Evolutionary conservation across 148 eudicot species (phyloP).

Genomic region (Drosera capensis): DNA sequence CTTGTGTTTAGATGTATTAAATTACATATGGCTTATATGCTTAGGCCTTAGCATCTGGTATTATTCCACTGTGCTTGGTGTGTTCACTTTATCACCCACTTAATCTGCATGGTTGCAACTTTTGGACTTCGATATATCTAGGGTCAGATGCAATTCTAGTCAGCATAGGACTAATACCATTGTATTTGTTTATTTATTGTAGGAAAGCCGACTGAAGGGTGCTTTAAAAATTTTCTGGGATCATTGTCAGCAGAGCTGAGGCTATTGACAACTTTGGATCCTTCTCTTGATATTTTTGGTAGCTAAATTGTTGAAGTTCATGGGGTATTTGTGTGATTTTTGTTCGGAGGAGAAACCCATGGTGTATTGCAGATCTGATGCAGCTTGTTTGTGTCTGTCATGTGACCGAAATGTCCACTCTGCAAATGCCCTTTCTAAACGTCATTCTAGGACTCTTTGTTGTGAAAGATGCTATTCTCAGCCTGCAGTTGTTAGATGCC

Average conservation of each 20-base stretch:
- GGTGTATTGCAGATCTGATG: constrained; percentile 87
- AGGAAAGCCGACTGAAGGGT: too few relatives aligned
- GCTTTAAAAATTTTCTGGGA: background rate
- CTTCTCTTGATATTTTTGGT: background rate
- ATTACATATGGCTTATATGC: too few relatives aligned
- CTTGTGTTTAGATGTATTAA: too few relatives aligned
- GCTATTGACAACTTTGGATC: background rate
- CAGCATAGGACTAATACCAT: too few relatives aligned
- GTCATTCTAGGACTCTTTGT: constrained; percentile 75
- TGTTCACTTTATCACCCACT: too few relatives aligned
- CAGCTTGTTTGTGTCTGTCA: constrained; percentile 78
- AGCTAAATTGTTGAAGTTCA: constrained; percentile 3
- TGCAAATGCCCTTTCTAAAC: constrained; percentile 83
- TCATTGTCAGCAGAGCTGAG: background rate
- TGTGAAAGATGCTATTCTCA: constrained; percentile 79
- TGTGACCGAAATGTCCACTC: constrained; percentile 95
- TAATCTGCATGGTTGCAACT: too few relatives aligned
- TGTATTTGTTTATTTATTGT: too few relatives aligned
- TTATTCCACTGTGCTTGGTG: too few relatives aligned
- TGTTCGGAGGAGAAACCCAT: constrained; percentile 72
- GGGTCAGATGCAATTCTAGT: too few relatives aligned
- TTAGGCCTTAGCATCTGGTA: too few relatives aligned
- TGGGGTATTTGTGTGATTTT: constrained; percentile 81
- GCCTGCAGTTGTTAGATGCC: constrained; percentile 63
- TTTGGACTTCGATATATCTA: too few relatives aligned